Evolutionary conservation across 768 basidiomycete species (phyloP).

Genomic region (Lentinula raphanica): DNA sequence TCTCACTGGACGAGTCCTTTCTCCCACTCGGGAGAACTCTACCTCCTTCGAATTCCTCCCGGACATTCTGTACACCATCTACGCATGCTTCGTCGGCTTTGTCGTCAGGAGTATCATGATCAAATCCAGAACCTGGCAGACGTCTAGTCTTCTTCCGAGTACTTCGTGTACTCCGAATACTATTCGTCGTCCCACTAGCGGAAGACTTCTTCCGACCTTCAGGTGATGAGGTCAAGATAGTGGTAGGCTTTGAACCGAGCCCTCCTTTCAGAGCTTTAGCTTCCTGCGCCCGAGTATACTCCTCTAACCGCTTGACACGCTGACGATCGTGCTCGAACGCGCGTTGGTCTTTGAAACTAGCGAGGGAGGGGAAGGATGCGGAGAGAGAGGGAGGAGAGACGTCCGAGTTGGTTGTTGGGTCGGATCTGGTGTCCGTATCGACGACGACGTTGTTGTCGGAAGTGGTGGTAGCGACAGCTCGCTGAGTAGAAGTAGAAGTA

Average conservation of each 20-base stretch:
- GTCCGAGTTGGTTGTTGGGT: too few relatives aligned
- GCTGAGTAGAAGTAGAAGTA: background rate
- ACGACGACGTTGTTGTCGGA: background rate
- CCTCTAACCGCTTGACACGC: constrained; percentile 38
- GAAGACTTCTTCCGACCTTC: constrained; percentile 5
- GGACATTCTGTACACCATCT: constrained; percentile 7
- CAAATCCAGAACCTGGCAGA: constrained; percentile 10
- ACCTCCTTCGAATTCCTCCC: too few relatives aligned
- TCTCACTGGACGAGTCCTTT: background rate
- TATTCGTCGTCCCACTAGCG: too few relatives aligned
- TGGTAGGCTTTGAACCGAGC: constrained; percentile 8
- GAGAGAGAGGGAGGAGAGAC: background rate
- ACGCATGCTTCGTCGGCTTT: constrained; percentile 13
- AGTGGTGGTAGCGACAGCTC: too few relatives aligned
- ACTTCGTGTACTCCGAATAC: too few relatives aligned
- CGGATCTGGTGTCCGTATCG: background rate
- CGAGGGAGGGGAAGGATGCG: constrained; percentile 10
- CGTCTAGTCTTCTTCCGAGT: too few relatives aligned
- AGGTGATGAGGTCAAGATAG: background rate
- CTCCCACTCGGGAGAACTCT: background rate
- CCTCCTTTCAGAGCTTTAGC: too few relatives aligned
- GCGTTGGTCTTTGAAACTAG: constrained; percentile 35
- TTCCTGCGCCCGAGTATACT: constrained; percentile 30
- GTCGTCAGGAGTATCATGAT: too few relatives aligned
- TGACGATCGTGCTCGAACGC: constrained; percentile 48